phyloP scores from a whole-genome alignment of 352 stramenopile species.

The Pythium coloratum region DNA sequence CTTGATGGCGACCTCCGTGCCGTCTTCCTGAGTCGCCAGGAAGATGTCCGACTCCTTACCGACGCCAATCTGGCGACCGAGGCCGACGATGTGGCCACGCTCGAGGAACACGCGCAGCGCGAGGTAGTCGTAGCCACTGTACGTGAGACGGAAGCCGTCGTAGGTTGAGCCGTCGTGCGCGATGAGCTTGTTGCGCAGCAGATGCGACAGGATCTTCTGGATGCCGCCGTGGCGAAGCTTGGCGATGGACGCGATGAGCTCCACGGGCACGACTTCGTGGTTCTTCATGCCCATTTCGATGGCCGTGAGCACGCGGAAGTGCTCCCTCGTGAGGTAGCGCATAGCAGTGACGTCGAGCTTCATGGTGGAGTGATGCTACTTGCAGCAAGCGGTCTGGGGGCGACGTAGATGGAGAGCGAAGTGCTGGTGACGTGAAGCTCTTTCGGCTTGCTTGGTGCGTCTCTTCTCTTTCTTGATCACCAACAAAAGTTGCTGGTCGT shows the following conservation, averaged over 20 bases:
- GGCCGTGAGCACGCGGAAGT: constrained; percentile 98
- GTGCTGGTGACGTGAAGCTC: neutral
- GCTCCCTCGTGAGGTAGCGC: constrained; percentile 93
- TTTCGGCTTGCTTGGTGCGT: constrained; percentile 1
- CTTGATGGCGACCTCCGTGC: constrained; percentile 98
- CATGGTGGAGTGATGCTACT: constrained; percentile 40
- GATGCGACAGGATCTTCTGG: constrained; percentile 95
- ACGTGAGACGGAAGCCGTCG: constrained; percentile 98
- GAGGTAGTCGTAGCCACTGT: constrained; percentile 99
- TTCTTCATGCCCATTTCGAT: constrained; percentile 99
- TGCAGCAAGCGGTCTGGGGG: neutral
- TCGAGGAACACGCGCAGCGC: constrained; percentile 95
- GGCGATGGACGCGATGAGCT: constrained; percentile 96
- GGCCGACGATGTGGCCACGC: constrained; percentile 88
- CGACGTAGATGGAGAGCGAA: neutral
- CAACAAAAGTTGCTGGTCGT: constrained; percentile 22
- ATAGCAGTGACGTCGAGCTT: constrained; percentile 94
- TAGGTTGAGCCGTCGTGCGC: constrained; percentile 97
- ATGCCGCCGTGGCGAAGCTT: constrained; percentile 97
- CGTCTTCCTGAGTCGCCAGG: constrained; percentile 91
- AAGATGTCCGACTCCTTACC: constrained; percentile 99
- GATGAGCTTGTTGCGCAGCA: constrained; percentile 98
- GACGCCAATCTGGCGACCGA: constrained; percentile 96
- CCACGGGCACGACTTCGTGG: constrained; percentile 96
- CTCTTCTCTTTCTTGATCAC: constrained; percentile 22